Evolutionary conservation across 2,329 filamentous ascomycete genomes (phyloP), one percentile per base, ranked within the genome.

Genomic region (Ceratocystis huliohia): DNA sequence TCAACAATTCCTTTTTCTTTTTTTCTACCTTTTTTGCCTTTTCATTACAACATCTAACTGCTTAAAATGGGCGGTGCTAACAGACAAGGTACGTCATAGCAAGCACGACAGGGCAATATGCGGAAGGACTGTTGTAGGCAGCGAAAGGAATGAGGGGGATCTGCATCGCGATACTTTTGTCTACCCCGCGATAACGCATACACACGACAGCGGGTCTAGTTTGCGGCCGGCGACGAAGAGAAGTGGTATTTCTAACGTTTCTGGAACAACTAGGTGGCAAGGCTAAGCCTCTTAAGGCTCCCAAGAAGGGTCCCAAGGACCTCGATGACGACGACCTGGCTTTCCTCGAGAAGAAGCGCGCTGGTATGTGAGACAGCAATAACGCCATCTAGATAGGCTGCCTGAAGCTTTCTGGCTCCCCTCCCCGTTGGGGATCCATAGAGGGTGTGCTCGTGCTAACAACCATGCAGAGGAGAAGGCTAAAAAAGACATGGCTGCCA

Each of bases 251-350:
- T 41, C 63, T 69, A 64, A 64, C 61, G 7, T 28, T 33, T n/a
- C 22, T 10, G 44, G 2, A 17, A 20, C 15, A 68, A 57, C 25
- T 69, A 92, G 88, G 88, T 76, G 88, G 88, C 81, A 92, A 91
- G 82, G 84, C 79, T 72, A 91, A 91, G 84, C 88, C 88, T 72
- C 80, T 91, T 78, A 96, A 96, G 87, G 84, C 88, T 71, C 81
- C 90, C 69, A 96, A 96, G 86, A 95, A 93, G 83, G 82, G 83
- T 65, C 81, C 82, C 74, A 88, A 87, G 77, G 91, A 96, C 1
- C 77, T 92, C 67, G 92, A 96, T 74, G 91, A 96, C 0, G 91
- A 96, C 57, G 91, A 96, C 70, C 77, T 87, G 74, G 91, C 90
- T 5, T 91, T 82, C 82, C 87, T 85, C 73, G 85, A 88, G 76